Base-by-base conservation (phyloP, 345 rosid genomes). In the Viola odorata region DNA sequence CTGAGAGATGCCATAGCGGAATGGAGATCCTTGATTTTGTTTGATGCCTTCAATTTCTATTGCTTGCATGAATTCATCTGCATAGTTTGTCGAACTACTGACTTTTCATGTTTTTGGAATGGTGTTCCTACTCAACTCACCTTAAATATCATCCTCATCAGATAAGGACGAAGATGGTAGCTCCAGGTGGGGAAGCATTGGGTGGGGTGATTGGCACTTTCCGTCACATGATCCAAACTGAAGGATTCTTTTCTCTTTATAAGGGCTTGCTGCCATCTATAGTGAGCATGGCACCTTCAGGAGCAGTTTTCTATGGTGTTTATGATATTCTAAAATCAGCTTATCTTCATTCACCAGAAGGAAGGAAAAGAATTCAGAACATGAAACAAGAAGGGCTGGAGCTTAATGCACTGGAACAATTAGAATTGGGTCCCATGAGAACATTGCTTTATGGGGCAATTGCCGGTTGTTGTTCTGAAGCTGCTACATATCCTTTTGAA, bases 401-500 rank as follows among this genome's bases (percentile, higher is more conserved):
- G 51, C 72, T 89, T 57, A 89, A 81, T 80, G 96, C 82, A 38
- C 60, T 89, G 60, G 94, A 81, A 57, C 83, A 81, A 63, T 72
- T 89, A 36, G 98, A 89, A 74, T 68, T 89, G 82, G 96, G 94
- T 63, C 77, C 96, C 10, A 37, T 78, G 6, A 84, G 94, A 70
- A 92, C 98, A 57, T 81, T 89, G 69, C 64, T 92, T 3, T 87
- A 85, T 45, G 96, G 98, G 53, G 98, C 96, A 44, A 60, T 89
- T 15, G 87, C 96, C 2, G 94, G 98, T 58, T 94, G 84, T 40
- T 89, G 96, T 69, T 80, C 96, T 50, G 98, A 92, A 80, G 96
- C 88, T 64, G 84, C 91, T 17, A 92, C 98, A 2, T 92, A 92
- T 74, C 98, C 96, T 7, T 89, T 89, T 58, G 98, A 89, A 82